Evolutionary conservation across 2,329 filamentous ascomycete genomes (phyloP).

Genomic region (Chalaropsis ovoidea): DNA sequence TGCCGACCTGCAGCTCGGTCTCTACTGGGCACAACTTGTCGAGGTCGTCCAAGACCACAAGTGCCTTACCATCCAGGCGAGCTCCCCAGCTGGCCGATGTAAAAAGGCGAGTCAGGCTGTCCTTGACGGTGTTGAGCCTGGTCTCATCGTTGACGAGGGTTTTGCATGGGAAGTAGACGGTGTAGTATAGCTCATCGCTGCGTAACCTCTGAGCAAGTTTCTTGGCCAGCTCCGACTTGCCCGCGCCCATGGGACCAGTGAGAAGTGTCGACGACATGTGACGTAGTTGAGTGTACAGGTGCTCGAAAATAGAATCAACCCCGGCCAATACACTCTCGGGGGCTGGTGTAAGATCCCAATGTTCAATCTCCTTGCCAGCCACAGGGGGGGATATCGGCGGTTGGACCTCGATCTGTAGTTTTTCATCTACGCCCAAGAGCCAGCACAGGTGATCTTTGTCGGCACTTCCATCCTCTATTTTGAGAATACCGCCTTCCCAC

Average conservation of each 20-base stretch:
- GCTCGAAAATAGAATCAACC: conserved; percentile 65
- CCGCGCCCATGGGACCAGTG: conserved; percentile 79
- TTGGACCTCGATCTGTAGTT: conserved; percentile 65
- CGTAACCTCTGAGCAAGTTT: conserved; percentile 64
- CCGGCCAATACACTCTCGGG: conserved; percentile 61
- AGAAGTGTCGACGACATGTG: conserved; percentile 83
- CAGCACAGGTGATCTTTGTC: conserved; percentile 51
- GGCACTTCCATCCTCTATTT: conserved; percentile 50
- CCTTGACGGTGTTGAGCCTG: conserved; percentile 79
- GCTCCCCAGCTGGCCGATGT: conserved; percentile 87
- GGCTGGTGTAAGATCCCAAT: conserved; percentile 47
- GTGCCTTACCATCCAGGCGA: conserved; percentile 66
- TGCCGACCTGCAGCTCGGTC: conserved; percentile 86
- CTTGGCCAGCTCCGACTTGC: conserved; percentile 74
- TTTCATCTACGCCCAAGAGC: conserved; percentile 68
- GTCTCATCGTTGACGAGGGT: conserved; percentile 86
- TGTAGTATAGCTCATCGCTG: conserved; percentile 64
- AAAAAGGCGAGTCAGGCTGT: conserved; percentile 73
- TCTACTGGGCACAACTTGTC: conserved; percentile 89
- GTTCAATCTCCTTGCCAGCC: conserved; percentile 39
- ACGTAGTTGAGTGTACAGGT: conserved; percentile 64
- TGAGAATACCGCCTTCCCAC: conserved; percentile 77
- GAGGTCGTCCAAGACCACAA: conserved; percentile 85
- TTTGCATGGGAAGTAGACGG: conserved; percentile 75
- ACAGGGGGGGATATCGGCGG: conserved; percentile 57